Conservation (phyloP, 441 rosid species). For the Hura crepitans region DNA sequence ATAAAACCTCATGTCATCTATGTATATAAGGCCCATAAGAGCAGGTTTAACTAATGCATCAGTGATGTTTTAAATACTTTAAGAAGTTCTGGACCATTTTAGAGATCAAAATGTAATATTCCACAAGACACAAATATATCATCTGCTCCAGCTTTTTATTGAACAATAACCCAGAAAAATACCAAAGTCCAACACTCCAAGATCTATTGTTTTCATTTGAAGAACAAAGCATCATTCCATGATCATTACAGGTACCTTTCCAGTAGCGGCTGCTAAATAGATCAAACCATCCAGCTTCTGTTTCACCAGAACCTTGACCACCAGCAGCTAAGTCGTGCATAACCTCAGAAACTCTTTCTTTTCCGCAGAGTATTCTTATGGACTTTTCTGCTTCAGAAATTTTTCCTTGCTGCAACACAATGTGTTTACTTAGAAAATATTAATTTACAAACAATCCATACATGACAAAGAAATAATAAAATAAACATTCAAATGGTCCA, state of each 20-base stretch:
- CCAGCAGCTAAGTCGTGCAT: slow-evolving; percentile 65
- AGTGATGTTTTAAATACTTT: not conserved
- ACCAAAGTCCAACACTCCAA: not conserved
- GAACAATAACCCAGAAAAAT: not conserved
- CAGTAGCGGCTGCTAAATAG: slow-evolving; percentile 83
- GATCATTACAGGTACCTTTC: slow-evolving; percentile 54
- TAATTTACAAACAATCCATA: not conserved
- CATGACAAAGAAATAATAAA: not conserved
- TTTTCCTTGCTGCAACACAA: slow-evolving; percentile 74
- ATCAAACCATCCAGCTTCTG: slow-evolving; percentile 97
- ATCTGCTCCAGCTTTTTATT: not conserved
- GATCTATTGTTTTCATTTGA: not conserved
- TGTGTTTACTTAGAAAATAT: slow-evolving; percentile 16
- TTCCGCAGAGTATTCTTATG: slow-evolving; percentile 69
- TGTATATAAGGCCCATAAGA: not conserved
- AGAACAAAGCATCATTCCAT: not conserved
- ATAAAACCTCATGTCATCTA: not conserved
- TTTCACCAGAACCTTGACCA: slow-evolving; percentile 71
- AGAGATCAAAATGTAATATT: not conserved
- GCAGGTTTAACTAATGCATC: not conserved
- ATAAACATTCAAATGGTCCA: slow-evolving; percentile 6
- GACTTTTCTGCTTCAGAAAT: slow-evolving; percentile 71
- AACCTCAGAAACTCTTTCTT: slow-evolving; percentile 81
- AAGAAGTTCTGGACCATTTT: not conserved
- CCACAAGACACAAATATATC: not conserved